Evolutionary conservation across 768 basidiomycete species (phyloP), one percentile per base, ranked within the genome.

Genomic region (Megacollybia marginata): DNA sequence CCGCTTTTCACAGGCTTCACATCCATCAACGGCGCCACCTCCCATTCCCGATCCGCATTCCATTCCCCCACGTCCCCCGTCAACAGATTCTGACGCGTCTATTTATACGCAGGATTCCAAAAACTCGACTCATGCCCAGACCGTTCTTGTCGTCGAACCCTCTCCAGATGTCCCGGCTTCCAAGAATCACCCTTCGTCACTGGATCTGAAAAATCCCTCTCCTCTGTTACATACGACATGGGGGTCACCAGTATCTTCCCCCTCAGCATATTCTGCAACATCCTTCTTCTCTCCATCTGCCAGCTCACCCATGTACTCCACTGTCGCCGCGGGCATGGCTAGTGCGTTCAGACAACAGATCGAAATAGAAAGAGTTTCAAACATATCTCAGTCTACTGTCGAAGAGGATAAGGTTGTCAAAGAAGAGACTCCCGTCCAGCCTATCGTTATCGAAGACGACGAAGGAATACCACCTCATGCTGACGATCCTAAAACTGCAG

Each of bases 361-460:
- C 2, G 72, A 73, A 52, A 58, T 49, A 32, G 65, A 64, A 15
- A 55, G 53, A 8, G 52, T 4, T 6, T 38, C 18, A 28, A 15
- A 15, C 19, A 23, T 44, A 31, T 16, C 44, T 19, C 44, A 13
- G 15, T 8, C 16, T 31, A 18, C 18, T n/a, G 18, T 19, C 5
- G 34, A n/a, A 33, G 36, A 28, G 15, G 23, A 47, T n/a, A 35
- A 23, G 46, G 42, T 31, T 10, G 9, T 28, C 12, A 20, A 28
- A 12, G 15, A 33, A 33, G 28, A 47, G 20, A 13, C 11, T 31
- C 20, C 33, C 2, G 48, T n/a, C 40, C 57, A 23, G 11, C 12
- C 5, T 16, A 71, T 78, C 47, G 71, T 75, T 1, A 63, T 76
- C 7, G 73, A 74, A 18, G 75, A 78, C 44, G 71, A 74, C 11